Conservation (phyloP, 2,329 filamentous ascomycete genomes). For the Penicillium digitatum region DNA sequence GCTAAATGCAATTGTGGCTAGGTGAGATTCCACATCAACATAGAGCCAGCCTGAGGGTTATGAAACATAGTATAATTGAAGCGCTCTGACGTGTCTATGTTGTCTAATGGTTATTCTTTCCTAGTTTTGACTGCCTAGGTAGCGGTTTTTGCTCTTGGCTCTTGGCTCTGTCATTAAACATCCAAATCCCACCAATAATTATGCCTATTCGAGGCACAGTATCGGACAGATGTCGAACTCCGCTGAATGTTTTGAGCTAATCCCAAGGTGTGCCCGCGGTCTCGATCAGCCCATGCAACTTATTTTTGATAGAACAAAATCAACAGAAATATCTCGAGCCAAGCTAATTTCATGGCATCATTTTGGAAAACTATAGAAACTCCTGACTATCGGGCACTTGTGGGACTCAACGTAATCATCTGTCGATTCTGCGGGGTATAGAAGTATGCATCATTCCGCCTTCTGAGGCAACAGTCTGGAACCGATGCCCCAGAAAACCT, state of each 20-base stretch:
- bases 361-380: not conserved
- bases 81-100: not conserved
- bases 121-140: not conserved
- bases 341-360: not conserved
- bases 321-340: not conserved
- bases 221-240: not conserved
- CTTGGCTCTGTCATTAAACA: not conserved
- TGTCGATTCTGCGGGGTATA: not conserved
- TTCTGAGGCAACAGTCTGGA: slow-evolving; percentile 15
- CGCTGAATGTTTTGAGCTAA: not conserved
- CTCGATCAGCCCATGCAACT: not conserved
- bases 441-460: slow-evolving; percentile 14
- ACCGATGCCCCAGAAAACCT: not conserved
- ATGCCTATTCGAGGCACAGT: not conserved
- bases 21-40: not conserved
- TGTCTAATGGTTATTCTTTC: not conserved
- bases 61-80: slow-evolving; percentile 25
- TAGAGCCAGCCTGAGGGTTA: slow-evolving; percentile 5
- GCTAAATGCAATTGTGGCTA: slow-evolving; percentile 26
- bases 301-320: not conserved
- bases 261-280: not conserved
- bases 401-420: not conserved
- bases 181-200: not conserved
- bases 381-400: not conserved
- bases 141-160: not conserved